Evolutionary conservation across 2,329 filamentous ascomycete species (phyloP).

Genomic region (Colletotrichum australisinense): DNA sequence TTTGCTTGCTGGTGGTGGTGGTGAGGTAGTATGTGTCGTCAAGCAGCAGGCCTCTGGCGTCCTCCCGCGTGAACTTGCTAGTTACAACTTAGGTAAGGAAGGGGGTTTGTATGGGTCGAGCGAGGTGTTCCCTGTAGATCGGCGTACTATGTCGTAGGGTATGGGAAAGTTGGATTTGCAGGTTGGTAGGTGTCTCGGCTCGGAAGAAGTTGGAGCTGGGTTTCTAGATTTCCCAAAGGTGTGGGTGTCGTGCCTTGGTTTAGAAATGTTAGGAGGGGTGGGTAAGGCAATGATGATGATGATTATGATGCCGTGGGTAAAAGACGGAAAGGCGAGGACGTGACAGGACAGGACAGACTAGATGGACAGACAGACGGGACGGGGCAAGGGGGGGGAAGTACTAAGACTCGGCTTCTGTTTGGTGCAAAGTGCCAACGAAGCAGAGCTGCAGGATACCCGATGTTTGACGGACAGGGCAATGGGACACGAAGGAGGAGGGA

Average conservation of each 20-base stretch:
- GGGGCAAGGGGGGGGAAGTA: neutral
- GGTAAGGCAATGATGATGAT: slow-evolving; percentile 27
- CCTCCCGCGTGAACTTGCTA: slow-evolving; percentile 10
- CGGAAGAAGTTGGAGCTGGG: neutral
- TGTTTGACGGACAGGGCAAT: neutral
- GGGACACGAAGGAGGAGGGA: slow-evolving; percentile 1
- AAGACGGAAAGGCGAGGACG: neutral
- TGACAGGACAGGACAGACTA: neutral
- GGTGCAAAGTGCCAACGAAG: slow-evolving; percentile 12
- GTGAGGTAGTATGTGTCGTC: slow-evolving; percentile 9
- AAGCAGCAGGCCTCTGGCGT: neutral
- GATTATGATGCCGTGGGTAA: slow-evolving; percentile 22
- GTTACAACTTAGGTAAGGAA: slow-evolving; percentile 18
- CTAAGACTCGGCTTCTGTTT: neutral
- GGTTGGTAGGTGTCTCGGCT: neutral
- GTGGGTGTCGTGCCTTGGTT: slow-evolving; percentile 34
- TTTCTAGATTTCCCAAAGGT: neutral
- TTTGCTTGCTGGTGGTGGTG: neutral
- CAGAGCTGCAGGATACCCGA: slow-evolving; percentile 4
- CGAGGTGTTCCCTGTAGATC: slow-evolving; percentile 27
- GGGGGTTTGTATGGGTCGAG: slow-evolving; percentile 11
- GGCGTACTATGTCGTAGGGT: slow-evolving; percentile 27
- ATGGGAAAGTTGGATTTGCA: neutral
- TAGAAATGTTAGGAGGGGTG: slow-evolving; percentile 25
- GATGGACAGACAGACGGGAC: neutral